Evolutionary conservation across 2,329 filamentous ascomycete species (phyloP).

Genomic region (Diplocarpon mali): DNA sequence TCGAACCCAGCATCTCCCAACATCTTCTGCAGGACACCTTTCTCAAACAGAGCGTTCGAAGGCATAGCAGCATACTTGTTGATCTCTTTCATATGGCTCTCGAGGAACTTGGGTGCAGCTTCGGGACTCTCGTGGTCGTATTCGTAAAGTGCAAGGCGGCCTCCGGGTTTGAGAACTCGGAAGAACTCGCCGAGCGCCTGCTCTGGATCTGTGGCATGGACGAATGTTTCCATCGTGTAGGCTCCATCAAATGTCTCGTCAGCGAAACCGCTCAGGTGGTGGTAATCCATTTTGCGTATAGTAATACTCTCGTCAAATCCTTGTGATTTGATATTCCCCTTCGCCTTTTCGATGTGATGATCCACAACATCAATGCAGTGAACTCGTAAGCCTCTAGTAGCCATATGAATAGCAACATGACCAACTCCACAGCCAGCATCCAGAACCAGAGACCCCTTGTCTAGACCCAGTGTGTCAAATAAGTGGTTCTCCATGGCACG

Average conservation of each 20-base stretch:
- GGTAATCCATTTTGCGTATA: conserved; percentile 37
- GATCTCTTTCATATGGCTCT: conserved; percentile 28
- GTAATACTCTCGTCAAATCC: conserved; percentile 29
- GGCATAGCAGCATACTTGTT: conserved; percentile 36
- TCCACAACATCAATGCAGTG: conserved; percentile 38
- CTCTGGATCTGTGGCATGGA: conserved; percentile 38
- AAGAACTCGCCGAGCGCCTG: conserved; percentile 35
- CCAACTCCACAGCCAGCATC: conserved; percentile 42
- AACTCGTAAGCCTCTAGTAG: conserved; percentile 29
- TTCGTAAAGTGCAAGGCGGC: conserved; percentile 34
- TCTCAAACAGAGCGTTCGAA: conserved; percentile 30
- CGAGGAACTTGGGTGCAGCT: conserved; percentile 23
- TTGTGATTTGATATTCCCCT: conserved; percentile 29
- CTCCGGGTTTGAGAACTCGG: conserved; percentile 37
- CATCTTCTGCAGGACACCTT: conserved; percentile 31
- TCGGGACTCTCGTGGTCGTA: conserved; percentile 31
- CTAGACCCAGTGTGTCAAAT: conserved; percentile 29
- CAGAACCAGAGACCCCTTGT: conserved; percentile 31
- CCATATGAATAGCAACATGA: conserved; percentile 39
- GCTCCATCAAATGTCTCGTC: conserved; percentile 35
- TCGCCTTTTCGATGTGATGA: conserved; percentile 35
- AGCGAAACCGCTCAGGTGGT: conserved; percentile 34
- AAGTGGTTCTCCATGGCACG: conserved; percentile 40
- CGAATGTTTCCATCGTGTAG: conserved; percentile 47
- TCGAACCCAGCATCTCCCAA: conserved; percentile 23